Evolutionary conservation across 768 basidiomycete genomes (phyloP).

Genomic region (Trametes cingulata): DNA sequence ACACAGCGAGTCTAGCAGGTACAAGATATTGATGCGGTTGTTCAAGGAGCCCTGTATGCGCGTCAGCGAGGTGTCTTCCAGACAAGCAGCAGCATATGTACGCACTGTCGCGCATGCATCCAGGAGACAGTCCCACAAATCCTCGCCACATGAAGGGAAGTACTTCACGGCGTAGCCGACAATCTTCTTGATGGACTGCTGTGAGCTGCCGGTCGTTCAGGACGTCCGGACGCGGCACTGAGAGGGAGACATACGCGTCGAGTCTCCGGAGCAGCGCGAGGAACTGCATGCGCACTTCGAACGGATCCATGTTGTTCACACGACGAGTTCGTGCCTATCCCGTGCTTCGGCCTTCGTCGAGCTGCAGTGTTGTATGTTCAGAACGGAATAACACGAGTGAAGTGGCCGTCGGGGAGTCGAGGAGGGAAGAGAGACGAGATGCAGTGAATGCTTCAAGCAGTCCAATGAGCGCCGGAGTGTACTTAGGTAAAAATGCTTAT

Average conservation of each 20-base stretch:
- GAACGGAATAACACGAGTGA: too few relatives aligned
- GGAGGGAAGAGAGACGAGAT: neutral
- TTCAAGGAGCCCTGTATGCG: constrained; percentile 67
- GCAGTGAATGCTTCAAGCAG: too few relatives aligned
- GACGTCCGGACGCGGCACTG: constrained; percentile 2
- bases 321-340: too few relatives aligned
- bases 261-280: constrained; percentile 59
- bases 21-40: constrained; percentile 89
- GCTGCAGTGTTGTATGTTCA: too few relatives aligned
- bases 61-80: neutral
- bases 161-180: constrained; percentile 85
- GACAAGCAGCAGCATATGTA: neutral
- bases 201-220: constrained; percentile 54
- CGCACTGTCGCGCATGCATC: constrained; percentile 88
- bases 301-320: constrained; percentile 52
- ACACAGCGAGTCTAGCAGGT: constrained; percentile 87
- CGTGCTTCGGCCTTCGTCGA: too few relatives aligned
- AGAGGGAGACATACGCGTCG: constrained; percentile 55
- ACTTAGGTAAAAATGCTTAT: too few relatives aligned
- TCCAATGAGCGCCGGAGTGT: too few relatives aligned
- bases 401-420: neutral
- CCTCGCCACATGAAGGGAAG: constrained; percentile 83
- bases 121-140: constrained; percentile 90
- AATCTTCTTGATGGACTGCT: constrained; percentile 86
- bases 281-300: constrained; percentile 77